Base-by-base conservation (phyloP, 805 yeast genomes). In the Ogataea parapolymorpha region DNA sequence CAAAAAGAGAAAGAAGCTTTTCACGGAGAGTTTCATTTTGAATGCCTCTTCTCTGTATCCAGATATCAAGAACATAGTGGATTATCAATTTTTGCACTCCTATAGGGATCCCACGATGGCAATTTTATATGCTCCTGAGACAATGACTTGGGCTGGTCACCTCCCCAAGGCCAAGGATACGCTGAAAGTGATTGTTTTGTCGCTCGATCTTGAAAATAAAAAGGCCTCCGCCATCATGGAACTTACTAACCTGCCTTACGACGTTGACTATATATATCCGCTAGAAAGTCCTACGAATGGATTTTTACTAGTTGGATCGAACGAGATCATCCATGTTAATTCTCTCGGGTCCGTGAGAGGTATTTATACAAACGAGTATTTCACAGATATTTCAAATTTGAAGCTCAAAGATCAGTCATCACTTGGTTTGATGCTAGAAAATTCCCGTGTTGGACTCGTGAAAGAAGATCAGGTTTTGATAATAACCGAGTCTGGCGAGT, bases 61-160 rank as follows among this genome's bases (percentile, higher is more conserved):
- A 0, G 69, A 75, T 4, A 70, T 89, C 32, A 63, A 69, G 15
- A 78, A 80, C 46, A 76, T 93, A 12, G 67, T 83, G 2, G 95
- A 86, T 55, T 71, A 82, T 50, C 79, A 77, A 35, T 90, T 85
- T 57, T 61, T 91, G 28, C 63, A 79, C 54, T 82, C 82, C 41
- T 91, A 87, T 56, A 67, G 83, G 49, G 93, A 83, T 44, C 95
- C 97, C 0, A 90, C 97, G 0, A 39, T 62, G n/a, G 65, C 65
- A 2, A 44, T 62, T 12, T 41, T 62, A 32, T 61, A 62, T 44
- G 59, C 65, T 0, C 64, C 67, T 1, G 56, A 61, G 24, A 39
- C 58, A 1, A 33, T 55, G 10, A 78, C 89, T 0, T 87, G 96
- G 95, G 80, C 95, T 0, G 96, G 96, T 0, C 72, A 76, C 39